Evolutionary conservation across 345 rosid species (phyloP).

Genomic region (Pugionium dolabratum): DNA sequence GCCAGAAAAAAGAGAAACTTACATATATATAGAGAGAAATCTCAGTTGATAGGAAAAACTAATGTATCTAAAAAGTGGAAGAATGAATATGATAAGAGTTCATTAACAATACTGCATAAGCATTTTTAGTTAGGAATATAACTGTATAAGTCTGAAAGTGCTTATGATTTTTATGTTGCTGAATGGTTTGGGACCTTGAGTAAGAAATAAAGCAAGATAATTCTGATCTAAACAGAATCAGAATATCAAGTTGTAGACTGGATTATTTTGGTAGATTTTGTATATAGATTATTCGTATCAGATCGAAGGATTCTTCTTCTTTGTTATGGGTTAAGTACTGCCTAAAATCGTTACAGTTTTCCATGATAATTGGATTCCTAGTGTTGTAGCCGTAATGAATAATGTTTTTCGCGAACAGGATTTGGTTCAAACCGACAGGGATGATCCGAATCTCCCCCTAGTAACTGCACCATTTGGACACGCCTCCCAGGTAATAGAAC

Average conservation of each 20-base stretch:
- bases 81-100: background rate
- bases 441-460: slow-evolving; percentile 84
- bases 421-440: slow-evolving; percentile 87
- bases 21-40: background rate
- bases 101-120: background rate
- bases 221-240: background rate
- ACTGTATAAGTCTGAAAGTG: background rate
- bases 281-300: too few relatives aligned
- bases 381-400: slow-evolving; percentile 12
- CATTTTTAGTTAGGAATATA: background rate
- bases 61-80: background rate
- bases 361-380: background rate
- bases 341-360: background rate
- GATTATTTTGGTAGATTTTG: background rate
- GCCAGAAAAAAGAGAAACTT: background rate
- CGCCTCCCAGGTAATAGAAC: slow-evolving; percentile 87
- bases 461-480: slow-evolving; percentile 99
- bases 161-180: slow-evolving; percentile 1
- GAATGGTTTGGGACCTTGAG: slow-evolving; percentile 9
- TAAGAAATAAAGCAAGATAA: background rate
- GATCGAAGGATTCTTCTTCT: too few relatives aligned
- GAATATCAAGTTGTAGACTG: slow-evolving; percentile 18
- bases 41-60: background rate
- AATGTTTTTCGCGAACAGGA: slow-evolving; percentile 48
- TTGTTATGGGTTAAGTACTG: background rate